These are phyloP conservation scores for Coemansia biformis DNA, from an alignment of 192 early-diverging fungal species.

Conservation along the genomic window DNA sequence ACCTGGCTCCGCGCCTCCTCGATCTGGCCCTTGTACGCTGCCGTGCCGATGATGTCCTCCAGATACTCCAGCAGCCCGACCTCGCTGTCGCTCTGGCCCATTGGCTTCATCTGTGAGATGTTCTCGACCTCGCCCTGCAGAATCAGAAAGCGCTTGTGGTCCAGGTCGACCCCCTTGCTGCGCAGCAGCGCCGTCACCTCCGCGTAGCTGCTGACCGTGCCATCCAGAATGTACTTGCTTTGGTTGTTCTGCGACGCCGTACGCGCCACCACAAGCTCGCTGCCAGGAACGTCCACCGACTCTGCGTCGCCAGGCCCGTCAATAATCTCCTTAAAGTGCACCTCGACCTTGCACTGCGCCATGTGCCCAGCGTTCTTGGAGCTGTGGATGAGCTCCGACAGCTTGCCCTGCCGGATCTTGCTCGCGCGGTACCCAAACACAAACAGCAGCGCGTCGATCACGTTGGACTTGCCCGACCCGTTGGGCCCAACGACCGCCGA, in stretches of 20 bases:
- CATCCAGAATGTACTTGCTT: constrained; percentile 76
- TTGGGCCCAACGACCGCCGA: constrained; percentile 93
- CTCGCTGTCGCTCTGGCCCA: constrained; percentile 84
- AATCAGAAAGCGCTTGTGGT: constrained; percentile 97
- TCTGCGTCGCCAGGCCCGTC: constrained; percentile 65
- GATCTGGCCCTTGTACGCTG: constrained; percentile 79
- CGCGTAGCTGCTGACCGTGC: constrained; percentile 60
- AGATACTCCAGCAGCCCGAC: constrained; percentile 96
- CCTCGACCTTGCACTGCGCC: constrained; percentile 76
- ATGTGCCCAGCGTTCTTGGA: constrained; percentile 71
- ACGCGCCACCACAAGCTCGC: constrained; percentile 74
- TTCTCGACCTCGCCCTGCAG: constrained; percentile 99
- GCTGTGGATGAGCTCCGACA: constrained; percentile 92
- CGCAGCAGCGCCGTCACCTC: constrained; percentile 82
- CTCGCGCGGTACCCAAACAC: constrained; percentile 98
- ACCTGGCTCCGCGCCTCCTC: constrained; percentile 62
- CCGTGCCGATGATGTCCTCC: constrained; percentile 98
- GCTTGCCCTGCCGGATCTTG: constrained; percentile 95
- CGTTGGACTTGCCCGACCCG: constrained; percentile 97
- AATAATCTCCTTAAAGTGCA: constrained; percentile 89
- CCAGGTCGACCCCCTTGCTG: constrained; percentile 84
- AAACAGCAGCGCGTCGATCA: constrained; percentile 95
- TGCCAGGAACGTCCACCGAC: constrained; percentile 59
- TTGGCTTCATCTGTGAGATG: constrained; percentile 96
- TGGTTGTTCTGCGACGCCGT: constrained; percentile 60